Conservation (phyloP, 352 stramenopile species). For the Phytophthora tentaculata region DNA sequence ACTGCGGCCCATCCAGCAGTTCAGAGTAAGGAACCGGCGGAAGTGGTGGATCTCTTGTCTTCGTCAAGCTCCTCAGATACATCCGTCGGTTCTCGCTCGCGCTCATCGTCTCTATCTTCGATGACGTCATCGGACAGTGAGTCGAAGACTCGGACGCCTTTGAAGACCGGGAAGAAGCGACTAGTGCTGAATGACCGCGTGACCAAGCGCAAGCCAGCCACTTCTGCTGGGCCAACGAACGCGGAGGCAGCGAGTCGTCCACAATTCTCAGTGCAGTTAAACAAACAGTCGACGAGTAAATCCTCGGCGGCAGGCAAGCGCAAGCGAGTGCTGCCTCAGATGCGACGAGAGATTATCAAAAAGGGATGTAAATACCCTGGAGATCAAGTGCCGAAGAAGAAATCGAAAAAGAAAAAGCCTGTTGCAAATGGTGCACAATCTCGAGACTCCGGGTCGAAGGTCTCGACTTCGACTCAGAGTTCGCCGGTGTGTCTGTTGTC, state of each 20-base stretch:
- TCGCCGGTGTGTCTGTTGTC: conserved; percentile 9
- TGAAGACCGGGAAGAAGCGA: conserved; percentile 16
- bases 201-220: background rate
- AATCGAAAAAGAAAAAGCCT: conserved; percentile 6
- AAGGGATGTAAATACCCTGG: conserved; percentile 2
- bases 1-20: background rate
- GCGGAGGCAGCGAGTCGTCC: background rate
- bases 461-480: background rate
- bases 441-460: background rate
- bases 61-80: conserved; percentile 31
- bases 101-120: conserved; percentile 14
- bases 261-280: no score
- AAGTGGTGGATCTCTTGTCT: conserved; percentile 33
- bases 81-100: background rate
- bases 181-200: conserved; percentile 22
- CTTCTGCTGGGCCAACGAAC: background rate
- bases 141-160: background rate
- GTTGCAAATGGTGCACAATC: conserved; percentile 1
- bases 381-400: conserved; percentile 9
- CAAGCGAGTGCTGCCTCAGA: conserved; percentile 19
- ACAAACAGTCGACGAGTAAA: background rate
- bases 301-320: conserved; percentile 12
- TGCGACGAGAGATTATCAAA: conserved; percentile 9
- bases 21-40: conserved; percentile 2
- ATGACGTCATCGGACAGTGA: conserved; percentile 20